Percentiles rank a stretch among this genome's conserved stretches.
Evolutionary conservation across 805 yeast genomes (phyloP).

Genomic region (Hanseniaspora vineae): DNA sequence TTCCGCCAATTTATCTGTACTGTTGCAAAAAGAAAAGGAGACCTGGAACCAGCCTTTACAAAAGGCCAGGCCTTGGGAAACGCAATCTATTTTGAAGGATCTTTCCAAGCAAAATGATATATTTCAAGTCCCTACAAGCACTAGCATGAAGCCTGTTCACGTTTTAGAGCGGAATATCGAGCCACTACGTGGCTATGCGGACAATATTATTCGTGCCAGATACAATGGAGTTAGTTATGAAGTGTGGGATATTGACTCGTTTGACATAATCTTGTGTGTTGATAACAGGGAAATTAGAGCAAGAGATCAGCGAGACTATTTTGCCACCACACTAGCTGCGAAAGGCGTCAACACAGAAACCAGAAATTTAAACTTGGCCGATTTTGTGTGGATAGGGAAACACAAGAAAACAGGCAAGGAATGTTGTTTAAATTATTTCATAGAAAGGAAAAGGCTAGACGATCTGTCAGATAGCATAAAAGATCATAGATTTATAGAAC

Average conservation of each 20-base stretch:
- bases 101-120: neutral
- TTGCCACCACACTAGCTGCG: slow-evolving; percentile 38
- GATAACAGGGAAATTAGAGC: slow-evolving; percentile 80
- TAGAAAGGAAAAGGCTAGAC: slow-evolving; percentile 82
- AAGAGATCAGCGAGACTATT: slow-evolving; percentile 54
- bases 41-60: neutral
- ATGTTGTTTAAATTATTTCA: slow-evolving; percentile 66
- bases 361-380: slow-evolving; percentile 66
- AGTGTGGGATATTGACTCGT: slow-evolving; percentile 51
- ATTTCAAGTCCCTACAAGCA: no score
- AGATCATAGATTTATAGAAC: slow-evolving; percentile 86
- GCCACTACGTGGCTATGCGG: neutral
- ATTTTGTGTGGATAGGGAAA: slow-evolving; percentile 78
- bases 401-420: slow-evolving; percentile 43
- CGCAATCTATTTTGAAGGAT: neutral
- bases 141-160: no score
- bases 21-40: neutral
- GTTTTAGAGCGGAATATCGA: neutral
- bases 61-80: neutral
- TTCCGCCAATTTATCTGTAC: neutral
- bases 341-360: slow-evolving; percentile 40
- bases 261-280: slow-evolving; percentile 45
- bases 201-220: slow-evolving; percentile 10
- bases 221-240: slow-evolving; percentile 19
- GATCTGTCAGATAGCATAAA: slow-evolving; percentile 72